Evolutionary conservation across 2,329 filamentous ascomycete species (phyloP), one percentile per base, ranked within the genome.

Genomic region (Fusarium sp.): DNA sequence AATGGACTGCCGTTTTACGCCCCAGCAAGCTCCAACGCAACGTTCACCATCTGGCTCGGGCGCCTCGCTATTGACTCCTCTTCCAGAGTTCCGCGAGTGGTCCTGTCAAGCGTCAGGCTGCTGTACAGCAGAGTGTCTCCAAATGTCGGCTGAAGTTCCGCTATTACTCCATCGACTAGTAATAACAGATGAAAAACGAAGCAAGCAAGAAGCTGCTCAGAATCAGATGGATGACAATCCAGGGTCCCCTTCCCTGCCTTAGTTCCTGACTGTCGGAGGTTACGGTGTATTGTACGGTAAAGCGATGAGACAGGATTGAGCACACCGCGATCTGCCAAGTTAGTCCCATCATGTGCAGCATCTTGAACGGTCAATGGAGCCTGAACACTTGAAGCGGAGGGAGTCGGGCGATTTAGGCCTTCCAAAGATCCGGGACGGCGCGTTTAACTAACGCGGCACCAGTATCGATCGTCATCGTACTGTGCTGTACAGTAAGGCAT

Each of bases 1-100:
- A 70, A 72, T 64, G 65, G 53, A 71, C 52, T 68, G 55, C 73
- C 68, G 72, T 75, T 74, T 75, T 61, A 60, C 43, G 70, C 69
- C 70, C 66, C 42, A 51, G 66, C 47, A 59, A 54, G 46, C 49
- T 68, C 68, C 68, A 68, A 47, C 63, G 71, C 73, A 63, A 59
- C 55, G 70, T 70, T 54, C 73, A 61, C 68, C 24, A 29, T 34
- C 49, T 66, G 72, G 73, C 73, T 72, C 68, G 66, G 67, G 66
- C 73, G 62, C 53, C 50, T 70, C 32, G 57, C 59, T 63, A 52
- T 59, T 40, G 59, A 63, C 61, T 75, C 68, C 69, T 59, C 60
- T 73, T 63, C 56, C 68, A 68, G 61, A 56, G 24, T 64, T 55
- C 64, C 70, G 64, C 62, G 63, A 52, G 57, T 60, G 32, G 49